Conservation (phyloP, 768 basidiomycete genomes). For the Rossbeevera mucosa region DNA sequence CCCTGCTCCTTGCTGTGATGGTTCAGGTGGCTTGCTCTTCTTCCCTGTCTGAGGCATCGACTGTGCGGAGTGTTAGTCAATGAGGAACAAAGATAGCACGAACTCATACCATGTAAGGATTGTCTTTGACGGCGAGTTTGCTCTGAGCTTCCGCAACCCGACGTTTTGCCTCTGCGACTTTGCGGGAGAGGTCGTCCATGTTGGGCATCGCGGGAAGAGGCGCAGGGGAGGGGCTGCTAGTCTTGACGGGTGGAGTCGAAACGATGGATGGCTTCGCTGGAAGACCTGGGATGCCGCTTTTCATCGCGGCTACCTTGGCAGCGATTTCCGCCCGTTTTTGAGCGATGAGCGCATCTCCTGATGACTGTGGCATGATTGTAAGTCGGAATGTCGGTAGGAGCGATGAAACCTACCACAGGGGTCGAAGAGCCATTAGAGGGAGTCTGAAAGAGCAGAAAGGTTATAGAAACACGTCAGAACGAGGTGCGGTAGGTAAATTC, state of each 20-base stretch:
- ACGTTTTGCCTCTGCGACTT: conserved; percentile 81
- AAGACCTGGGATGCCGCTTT: conserved; percentile 35
- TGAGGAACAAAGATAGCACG: neutral
- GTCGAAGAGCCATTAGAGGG: conserved; percentile 42
- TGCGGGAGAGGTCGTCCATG: conserved; percentile 60
- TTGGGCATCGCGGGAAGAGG: conserved; percentile 40
- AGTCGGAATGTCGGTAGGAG: neutral
- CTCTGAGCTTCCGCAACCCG: conserved; percentile 80
- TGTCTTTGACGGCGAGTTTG: conserved; percentile 69
- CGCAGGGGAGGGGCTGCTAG: conserved; percentile 34
- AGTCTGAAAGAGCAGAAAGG: conserved; percentile 44
- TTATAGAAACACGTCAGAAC: conserved; percentile 69
- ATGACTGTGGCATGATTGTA: conserved; percentile 31
- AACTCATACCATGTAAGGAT: conserved; percentile 79
- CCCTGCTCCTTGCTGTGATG: conserved; percentile 74
- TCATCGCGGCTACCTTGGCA: conserved; percentile 80
- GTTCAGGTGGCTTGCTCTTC: conserved; percentile 53
- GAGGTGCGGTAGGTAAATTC: conserved; percentile 53
- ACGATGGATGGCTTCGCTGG: conserved; percentile 26
- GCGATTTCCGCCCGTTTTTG: conserved; percentile 82
- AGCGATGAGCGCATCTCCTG: conserved; percentile 65
- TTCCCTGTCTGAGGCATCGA: conserved; percentile 51
- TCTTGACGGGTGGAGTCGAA: conserved; percentile 18
- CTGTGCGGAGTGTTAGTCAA: conserved; percentile 30
- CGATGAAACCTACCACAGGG: conserved; percentile 40